A percentile compares a stretch with the other conserved stretches of the same genome.
Evolutionary conservation across 139 green algal genomes (phyloP).

Genomic region (Chlamydomonas incerta): DNA sequence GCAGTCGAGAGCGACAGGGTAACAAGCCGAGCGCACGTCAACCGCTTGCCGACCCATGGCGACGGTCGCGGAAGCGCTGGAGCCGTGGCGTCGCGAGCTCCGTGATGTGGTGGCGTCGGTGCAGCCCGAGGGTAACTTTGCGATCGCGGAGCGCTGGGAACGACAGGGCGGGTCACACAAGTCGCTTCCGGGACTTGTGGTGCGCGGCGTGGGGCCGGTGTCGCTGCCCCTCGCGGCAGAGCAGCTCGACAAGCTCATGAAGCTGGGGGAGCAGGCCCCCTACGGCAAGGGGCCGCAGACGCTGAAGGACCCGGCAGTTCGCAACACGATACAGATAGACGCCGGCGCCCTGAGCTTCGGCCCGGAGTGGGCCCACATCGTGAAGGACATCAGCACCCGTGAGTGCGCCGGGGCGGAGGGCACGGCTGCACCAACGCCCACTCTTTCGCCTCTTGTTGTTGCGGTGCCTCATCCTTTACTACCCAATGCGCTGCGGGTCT

Average conservation of each 20-base stretch:
- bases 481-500: too few species aligned
- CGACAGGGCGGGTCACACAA: background rate
- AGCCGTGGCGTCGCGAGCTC: too few species aligned
- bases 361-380: background rate
- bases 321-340: background rate
- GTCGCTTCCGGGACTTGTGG: background rate
- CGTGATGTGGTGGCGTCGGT: too few species aligned
- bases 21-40: too few species aligned
- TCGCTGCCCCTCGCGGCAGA: background rate
- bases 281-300: slow-evolving; percentile 27
- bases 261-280: slow-evolving; percentile 9
- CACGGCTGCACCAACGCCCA: background rate
- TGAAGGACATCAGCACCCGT: background rate
- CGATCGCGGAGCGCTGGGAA: too few species aligned
- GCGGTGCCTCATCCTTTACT: background rate
- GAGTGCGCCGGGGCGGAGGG: background rate
- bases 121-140: too few species aligned
- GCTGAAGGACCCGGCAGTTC: slow-evolving; percentile 11
- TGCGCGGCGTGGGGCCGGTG: background rate
- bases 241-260: background rate
- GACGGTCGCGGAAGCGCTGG: too few species aligned
- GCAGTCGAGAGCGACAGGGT: too few species aligned
- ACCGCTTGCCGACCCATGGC: too few species aligned
- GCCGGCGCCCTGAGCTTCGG: background rate
- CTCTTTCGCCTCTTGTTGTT: background rate